phyloP scores from a whole-genome alignment of 768 basidiomycete species.

The Mycena crocata region DNA sequence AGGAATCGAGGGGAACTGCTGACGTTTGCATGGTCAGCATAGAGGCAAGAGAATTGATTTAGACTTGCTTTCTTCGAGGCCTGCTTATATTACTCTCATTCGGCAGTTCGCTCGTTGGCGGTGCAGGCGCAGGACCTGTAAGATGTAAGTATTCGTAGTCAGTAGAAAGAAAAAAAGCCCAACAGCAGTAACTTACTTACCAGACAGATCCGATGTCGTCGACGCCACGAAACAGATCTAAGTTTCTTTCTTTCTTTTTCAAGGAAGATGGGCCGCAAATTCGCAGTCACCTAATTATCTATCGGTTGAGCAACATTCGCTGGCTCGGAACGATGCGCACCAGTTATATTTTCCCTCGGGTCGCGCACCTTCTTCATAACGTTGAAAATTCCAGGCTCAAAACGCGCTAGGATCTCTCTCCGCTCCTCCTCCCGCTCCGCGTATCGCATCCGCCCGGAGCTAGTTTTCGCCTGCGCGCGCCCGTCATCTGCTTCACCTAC shows the following conservation, averaged over 20 bases:
- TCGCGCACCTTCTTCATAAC: constrained; percentile 67
- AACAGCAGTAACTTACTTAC: background rate
- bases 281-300: constrained; percentile 2
- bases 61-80: constrained; percentile 6
- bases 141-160: background rate
- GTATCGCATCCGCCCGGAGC: constrained; percentile 68
- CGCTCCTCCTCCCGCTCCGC: constrained; percentile 77
- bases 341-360: constrained; percentile 54
- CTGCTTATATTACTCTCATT: background rate
- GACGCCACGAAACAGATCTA: too few species aligned
- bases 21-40: background rate
- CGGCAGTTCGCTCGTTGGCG: background rate
- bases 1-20: constrained; percentile 10
- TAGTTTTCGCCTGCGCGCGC: constrained; percentile 75
- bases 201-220: too few species aligned
- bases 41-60: background rate
- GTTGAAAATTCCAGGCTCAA: constrained; percentile 75
- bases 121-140: background rate
- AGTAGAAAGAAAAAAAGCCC: background rate
- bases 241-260: too few species aligned
- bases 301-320: background rate
- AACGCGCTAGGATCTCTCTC: constrained; percentile 73
- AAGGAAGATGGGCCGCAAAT: background rate
- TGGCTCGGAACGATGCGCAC: background rate
- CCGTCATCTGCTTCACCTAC: constrained; percentile 51